Percentiles rank a stretch among this genome's conserved stretches.
Evolutionary conservation across 2,329 filamentous ascomycete species (phyloP).

Genomic region (Sclerotinia minor): DNA sequence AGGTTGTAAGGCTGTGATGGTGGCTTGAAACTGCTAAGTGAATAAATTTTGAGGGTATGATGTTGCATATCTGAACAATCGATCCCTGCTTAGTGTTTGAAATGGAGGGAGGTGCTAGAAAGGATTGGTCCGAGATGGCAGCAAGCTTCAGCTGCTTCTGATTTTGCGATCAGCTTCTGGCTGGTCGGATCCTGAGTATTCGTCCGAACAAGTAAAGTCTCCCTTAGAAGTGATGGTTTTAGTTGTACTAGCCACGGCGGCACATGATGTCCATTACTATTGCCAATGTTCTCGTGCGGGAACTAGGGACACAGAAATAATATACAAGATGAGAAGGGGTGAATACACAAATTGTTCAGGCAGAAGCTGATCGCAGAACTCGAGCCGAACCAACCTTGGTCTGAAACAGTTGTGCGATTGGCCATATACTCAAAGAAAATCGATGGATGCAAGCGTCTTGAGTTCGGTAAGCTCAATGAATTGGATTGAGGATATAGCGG

Average conservation of each 20-base stretch:
- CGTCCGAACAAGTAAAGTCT: too few species aligned
- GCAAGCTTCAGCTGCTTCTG: neutral
- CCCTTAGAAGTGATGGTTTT: too few species aligned
- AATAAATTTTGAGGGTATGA: neutral
- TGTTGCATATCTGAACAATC: neutral
- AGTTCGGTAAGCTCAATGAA: neutral
- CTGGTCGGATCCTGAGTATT: neutral
- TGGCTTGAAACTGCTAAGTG: neutral
- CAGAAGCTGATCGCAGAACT: slow-evolving; percentile 1
- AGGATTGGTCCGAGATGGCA: neutral
- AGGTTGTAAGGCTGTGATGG: neutral
- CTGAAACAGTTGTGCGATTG: neutral
- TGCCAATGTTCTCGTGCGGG: too few species aligned
- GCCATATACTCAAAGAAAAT: neutral
- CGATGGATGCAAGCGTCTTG: neutral
- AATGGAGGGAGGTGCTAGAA: neutral
- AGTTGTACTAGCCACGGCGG: too few species aligned
- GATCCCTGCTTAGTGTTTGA: neutral
- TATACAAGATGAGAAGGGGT: too few species aligned
- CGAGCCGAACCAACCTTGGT: neutral
- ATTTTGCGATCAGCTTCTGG: neutral
- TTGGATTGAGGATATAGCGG: neutral
- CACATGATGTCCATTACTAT: too few species aligned
- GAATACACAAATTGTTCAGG: neutral
- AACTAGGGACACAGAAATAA: too few species aligned